phyloP scores from a whole-genome alignment of 495 filamentous ascomycete species.

The Penicillium subrubescens region DNA sequence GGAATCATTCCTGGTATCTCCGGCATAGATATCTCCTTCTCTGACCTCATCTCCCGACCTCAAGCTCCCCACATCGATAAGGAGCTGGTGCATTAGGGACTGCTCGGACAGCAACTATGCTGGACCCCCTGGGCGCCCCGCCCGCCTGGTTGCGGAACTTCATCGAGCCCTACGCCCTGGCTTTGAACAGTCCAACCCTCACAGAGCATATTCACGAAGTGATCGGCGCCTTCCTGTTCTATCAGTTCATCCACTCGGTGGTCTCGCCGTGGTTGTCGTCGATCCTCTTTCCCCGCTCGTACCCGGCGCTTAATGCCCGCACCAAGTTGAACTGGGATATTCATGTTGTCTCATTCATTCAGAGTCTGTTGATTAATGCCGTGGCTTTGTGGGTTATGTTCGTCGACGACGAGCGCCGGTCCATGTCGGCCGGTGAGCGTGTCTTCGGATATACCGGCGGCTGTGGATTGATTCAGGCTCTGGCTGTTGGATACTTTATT shows the following conservation, averaged over 20 bases:
- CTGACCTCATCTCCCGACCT: conserved; percentile 9
- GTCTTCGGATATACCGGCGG: conserved; percentile 87
- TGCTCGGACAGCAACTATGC: conserved; percentile 37
- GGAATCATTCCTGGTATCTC: conserved; percentile 8
- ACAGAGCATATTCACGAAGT: conserved; percentile 90
- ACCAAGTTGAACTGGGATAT: conserved; percentile 94
- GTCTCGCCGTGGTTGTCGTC: conserved; percentile 76
- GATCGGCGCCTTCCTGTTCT: conserved; percentile 69
- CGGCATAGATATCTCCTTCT: conserved; percentile 14
- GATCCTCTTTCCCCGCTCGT: conserved; percentile 69
- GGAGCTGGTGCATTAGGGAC: conserved; percentile 12
- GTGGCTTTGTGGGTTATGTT: conserved; percentile 84
- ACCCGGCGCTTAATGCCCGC: conserved; percentile 63
- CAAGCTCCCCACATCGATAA: conserved; percentile 25
- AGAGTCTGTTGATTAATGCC: conserved; percentile 76
- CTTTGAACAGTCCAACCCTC: conserved; percentile 66
- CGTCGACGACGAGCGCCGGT: conserved; percentile 70
- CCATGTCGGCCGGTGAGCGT: conserved; percentile 73
- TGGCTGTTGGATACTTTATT: conserved; percentile 93
- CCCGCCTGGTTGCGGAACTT: conserved; percentile 45
- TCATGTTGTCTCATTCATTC: conserved; percentile 90
- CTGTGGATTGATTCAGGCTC: conserved; percentile 78
- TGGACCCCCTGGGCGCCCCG: conserved; percentile 51
- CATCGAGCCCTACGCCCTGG: conserved; percentile 47
- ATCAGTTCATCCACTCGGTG: conserved; percentile 72